Evolutionary conservation across 1,284 basidiomycete genomes (phyloP), one percentile per base, ranked within the genome.

Genomic region (Microstroma glucosiphilum): DNA sequence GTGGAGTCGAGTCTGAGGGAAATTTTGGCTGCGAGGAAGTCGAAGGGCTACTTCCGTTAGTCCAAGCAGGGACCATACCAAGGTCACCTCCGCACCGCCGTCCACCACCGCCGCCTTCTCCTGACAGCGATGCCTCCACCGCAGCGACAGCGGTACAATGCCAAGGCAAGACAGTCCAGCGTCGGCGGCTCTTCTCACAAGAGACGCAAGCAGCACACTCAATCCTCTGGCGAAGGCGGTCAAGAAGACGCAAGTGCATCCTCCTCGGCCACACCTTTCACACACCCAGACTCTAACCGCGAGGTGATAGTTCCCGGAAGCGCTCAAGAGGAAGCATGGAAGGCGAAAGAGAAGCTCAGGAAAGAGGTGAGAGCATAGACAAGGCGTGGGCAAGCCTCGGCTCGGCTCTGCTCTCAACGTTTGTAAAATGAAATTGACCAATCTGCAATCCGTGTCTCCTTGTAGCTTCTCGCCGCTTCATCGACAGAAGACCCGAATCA

Each of bases 121-220:
- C 30, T 37, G 4, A 37, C 30, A 37, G 30, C 30, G n/a, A 37
- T 37, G 30, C 30, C 30, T 37, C 60, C 66, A 23, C 66, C 66
- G 23, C 57, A 62, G 57, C 66, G 67, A 23, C 71, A 74, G 62
- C 68, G 77, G 2, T 79, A 69, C 72, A 79, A 79, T 48, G 74
- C 76, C 54, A 76, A 76, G 58, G 77, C 75, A 55, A 62, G 77
- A 4, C 66, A 70, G 49, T 77, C 74, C 12, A 61, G 66, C 55
- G 71, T 65, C 15, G 77, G 77, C 11, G 73, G 74, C n/a, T 68
- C 71, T 13, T 71, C 72, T 11, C 77, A 79, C 64, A 79, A 79
- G 62, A 49, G 68, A 12, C 64, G 74, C 57, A 51, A 53, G 30
- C 30, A 37, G 30, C 30, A 37, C 9, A 9, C 30, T 37, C 30